A percentile compares a stretch with the other conserved stretches of the same genome.
Conservation (phyloP, 2,329 filamentous ascomycete genomes). For the Thermoascus crustaceus region DNA sequence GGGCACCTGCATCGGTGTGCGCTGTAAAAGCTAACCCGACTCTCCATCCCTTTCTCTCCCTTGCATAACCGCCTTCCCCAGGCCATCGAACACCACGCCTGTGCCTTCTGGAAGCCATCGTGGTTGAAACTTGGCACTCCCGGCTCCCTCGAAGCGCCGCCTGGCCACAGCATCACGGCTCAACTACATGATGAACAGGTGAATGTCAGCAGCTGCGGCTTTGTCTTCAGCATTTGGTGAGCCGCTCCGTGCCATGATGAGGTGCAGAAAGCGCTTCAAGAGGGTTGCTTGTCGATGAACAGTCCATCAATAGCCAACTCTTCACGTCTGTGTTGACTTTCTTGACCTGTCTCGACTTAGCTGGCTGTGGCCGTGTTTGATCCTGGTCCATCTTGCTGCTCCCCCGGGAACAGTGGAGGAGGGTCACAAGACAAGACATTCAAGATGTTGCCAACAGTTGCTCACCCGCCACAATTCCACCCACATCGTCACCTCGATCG, state of each 20-base stretch:
- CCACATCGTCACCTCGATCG: constrained; percentile 32
- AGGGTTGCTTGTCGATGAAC: constrained; percentile 32
- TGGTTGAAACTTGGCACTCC: not conserved
- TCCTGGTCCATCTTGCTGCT: constrained; percentile 1
- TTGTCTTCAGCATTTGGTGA: too few species aligned
- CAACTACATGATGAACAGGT: too few species aligned
- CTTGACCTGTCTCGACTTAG: constrained; percentile 15
- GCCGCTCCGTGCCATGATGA: constrained; percentile 29
- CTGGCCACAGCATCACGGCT: too few species aligned
- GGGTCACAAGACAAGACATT: constrained; percentile 6
- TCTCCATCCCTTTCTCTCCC: not conserved
- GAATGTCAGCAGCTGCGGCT: too few species aligned
- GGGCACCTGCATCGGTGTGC: constrained; percentile 3
- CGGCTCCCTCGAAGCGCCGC: not conserved
- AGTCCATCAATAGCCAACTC: constrained; percentile 18
- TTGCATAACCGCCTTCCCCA: constrained; percentile 1
- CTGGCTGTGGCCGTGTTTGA: too few species aligned
- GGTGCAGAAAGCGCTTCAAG: constrained; percentile 38
- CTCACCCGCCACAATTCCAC: constrained; percentile 35
- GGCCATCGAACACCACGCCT: constrained; percentile 4
- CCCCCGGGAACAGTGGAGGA: constrained; percentile 11
- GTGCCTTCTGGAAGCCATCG: constrained; percentile 1
- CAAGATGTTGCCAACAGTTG: constrained; percentile 44
- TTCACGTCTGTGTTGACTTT: too few species aligned
- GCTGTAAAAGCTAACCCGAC: too few species aligned